Evolutionary conservation across 139 green algal species (phyloP), one percentile per base, ranked within the genome.

Genomic region (Chlorella sp.): DNA sequence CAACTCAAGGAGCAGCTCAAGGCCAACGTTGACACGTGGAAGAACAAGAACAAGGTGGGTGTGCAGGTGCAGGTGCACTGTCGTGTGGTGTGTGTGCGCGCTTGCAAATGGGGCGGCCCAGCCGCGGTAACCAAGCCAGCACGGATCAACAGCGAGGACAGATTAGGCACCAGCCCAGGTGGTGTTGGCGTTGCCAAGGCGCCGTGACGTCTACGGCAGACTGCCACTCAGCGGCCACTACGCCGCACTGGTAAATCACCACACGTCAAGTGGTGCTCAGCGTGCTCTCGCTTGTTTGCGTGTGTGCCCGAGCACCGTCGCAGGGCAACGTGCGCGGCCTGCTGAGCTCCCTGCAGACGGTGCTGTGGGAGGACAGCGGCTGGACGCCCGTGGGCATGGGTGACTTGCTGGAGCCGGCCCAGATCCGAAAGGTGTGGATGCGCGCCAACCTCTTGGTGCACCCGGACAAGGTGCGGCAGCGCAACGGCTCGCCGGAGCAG

Each of bases 381-480:
- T 98, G 93, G 91, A 83, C 78, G 74, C 42, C 78, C 24, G 80
- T 93, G 29, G 77, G 72, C 42, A 90, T 98, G 82, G 86, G 72
- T 23, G 93, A 97, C 72, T 80, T 98, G 71, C 80, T 98, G 72
- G 89, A 97, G 31, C 66, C 78, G 0, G 24, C 65, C 27, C 85
- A 90, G 80, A 35, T 63, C 29, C 30, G 42, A 49, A 87, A 88
- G 73, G 77, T 72, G 30, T 98, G 93, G 79, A 95, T 94, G 86
- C 90, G 87, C 72, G 93, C 93, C 71, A 96, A 97, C 73, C 83
- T 97, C 68, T 71, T 97, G 61, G 89, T 98, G 51, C 93, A 98
- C 82, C 93, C 93, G 1, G 93, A 98, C 87, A 97, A 97, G 83
- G 93, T 98, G 31, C 86, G 87, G 61, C 90, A 97, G 82, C 88